Base-by-base conservation (phyloP, 768 basidiomycete species). In the Lactifluus rugatus region DNA sequence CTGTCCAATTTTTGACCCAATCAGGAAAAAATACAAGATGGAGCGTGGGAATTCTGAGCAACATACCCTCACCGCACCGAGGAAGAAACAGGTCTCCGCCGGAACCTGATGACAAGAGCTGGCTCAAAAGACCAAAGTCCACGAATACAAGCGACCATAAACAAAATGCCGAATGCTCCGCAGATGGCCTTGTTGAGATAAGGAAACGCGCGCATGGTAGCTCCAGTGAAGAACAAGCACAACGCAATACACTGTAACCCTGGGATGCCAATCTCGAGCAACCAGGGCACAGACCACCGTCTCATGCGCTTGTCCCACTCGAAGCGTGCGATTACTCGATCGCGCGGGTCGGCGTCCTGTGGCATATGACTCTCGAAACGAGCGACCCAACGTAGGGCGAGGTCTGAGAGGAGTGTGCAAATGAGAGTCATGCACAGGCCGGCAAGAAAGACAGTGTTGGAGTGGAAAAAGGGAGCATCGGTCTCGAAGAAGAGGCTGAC, bases 401-500 rank as follows among this genome's bases (percentile, higher is more conserved):
- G 17, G 50, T 58, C 57, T 7, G 57, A 52, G 16, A 52, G 14
- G 57, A 58, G 50, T 8, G 57, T 58, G 36, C 57, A 58, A 34
- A 21, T 39, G 19, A 58, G 57, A 21, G 50, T 47, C 16, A 50
- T 58, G 17, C 57, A 58, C 26, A 58, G 57, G 36, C 57, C 57
- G 10, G 45, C 37, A n/a, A 58, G 57, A 25, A 58, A 58, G 6
- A 37, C 45, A 34, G 45, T 48, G 28, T 58, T 58, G 11, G 51
- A 37, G 19, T 52, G 45, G 19, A 58, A 1, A 32, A 41, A 58
- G 28, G 28, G 26, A 1, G 57, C 57, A 6, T 31, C 28, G 28
- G 28, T 19, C 45, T 58, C 57, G 26, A 58, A 58, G 36, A 58
- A 52, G 25, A 58, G 57, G 57, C 57, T 48, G 57, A 58, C 16